These are phyloP conservation scores for Ascochyta pisi DNA, from an alignment of 2,329 filamentous ascomycete genomes.

Conservation along the genomic window DNA sequence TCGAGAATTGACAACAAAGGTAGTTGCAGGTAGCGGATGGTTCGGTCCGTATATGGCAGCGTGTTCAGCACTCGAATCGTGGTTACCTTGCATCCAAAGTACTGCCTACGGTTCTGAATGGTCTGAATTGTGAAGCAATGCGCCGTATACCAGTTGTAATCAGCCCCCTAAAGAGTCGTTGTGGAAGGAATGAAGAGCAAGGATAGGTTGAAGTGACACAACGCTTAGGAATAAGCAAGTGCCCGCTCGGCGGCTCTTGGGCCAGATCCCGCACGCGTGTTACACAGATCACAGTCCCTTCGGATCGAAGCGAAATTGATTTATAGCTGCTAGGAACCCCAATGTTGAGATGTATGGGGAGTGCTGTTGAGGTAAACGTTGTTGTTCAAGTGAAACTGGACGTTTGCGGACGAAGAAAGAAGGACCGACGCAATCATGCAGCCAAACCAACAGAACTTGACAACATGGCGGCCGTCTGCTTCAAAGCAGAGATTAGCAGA, in stretches of 20 bases:
- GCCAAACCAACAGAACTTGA: not conserved
- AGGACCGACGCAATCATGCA: conserved; percentile 1
- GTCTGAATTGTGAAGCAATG: not conserved
- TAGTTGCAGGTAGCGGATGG: not conserved
- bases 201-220: conserved; percentile 12
- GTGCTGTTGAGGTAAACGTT: not conserved
- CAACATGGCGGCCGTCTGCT: not conserved
- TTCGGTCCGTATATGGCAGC: not conserved
- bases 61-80: not conserved
- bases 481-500: not conserved
- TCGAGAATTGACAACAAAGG: not conserved
- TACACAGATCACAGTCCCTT: conserved; percentile 5
- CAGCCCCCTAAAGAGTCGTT: not conserved
- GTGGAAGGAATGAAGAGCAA: not conserved
- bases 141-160: not conserved
- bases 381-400: conserved; percentile 1
- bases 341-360: not conserved
- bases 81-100: not conserved
- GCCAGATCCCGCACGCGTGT: not conserved
- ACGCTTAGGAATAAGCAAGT: conserved; percentile 15
- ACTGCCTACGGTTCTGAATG: not conserved
- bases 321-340: not conserved
- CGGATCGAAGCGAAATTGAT: not conserved
- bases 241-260: not conserved
- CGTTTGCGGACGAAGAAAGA: not conserved